Base-by-base conservation (phyloP, 2,329 filamentous ascomycete species). In the Ophiostoma sp. region DNA sequence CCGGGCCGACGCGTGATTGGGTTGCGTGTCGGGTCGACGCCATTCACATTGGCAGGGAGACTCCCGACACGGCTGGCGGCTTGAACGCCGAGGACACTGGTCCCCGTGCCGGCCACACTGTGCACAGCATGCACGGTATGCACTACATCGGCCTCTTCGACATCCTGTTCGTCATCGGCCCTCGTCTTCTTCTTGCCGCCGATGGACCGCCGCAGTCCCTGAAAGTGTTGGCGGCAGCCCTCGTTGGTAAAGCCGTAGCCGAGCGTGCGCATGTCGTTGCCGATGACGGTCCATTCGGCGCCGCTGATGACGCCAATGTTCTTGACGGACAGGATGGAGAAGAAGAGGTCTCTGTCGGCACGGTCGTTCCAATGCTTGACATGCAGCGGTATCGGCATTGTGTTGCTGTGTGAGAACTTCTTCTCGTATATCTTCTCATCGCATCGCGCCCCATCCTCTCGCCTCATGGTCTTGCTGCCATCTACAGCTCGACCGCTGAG, bases 231-330 rank as follows among this genome's bases (percentile, higher is more conserved):
- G 85, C 85, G 84, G 72, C 85, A 87, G 73, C 85, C 85, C 75
- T 87, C 85, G 78, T 87, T 87, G 18, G 85, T 87, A 75, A 87
- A 87, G 76, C 84, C 84, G 73, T 87, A 87, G 68, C 85, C 85
- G 69, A 86, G 73, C 47, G 77, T 76, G 70, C 85, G 81, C 85
- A 87, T 87, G 71, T 85, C 80, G 75, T 84, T 85, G 71, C 85
- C 85, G 73, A 87, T 87, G 52, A 81, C 85, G 41, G 80, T 83
- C 85, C 85, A 87, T 84, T 87, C 85, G 16, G 79, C 77, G 69
- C 84, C 85, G 76, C 84, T 87, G 76, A 87, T 87, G 74, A 87
- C 81, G 71, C 85, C 85, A 73, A 87, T 86, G 75, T 86, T 85
- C 77, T 87, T 87, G 65, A 86, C 83, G 3, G 82, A 85, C 52